Evolutionary conservation across 148 eudicot species (phyloP), one percentile per base, ranked within the genome.

Genomic region (Rhododendron mucronatum): DNA sequence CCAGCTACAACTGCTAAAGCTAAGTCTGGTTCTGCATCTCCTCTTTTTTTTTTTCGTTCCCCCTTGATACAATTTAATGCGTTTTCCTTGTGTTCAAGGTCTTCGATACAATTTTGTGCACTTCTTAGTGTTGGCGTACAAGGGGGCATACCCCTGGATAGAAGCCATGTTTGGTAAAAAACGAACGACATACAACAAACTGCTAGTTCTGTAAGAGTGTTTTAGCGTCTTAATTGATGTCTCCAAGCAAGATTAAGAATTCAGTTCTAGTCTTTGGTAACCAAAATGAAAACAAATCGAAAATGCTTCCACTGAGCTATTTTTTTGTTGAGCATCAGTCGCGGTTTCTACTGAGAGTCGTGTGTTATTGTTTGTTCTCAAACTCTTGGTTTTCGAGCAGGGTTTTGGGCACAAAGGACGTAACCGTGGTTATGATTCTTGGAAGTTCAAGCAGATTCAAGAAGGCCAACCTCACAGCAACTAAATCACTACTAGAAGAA

Each of bases 361-460:
- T 37, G 35, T 57, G 48, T 65, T 81, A 21, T 57, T 41, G 21
- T 18, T 30, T 67, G 50, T 20, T 53, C 57, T 73, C 76, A 39
- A 37, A 20, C 48, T 14, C 18, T n/a, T 50, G 28, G 57, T 88
- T 87, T 10, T 78, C 20, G 63, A 76, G 85, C 91, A 93, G 96
- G 30, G 76, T 82, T 20, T 86, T 90, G 10, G 88, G 53, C 83
- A 61, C 78, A 16, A 85, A 85, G 84, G 67, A 77, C 47, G 35
- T 89, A 85, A 41, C 90, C 28, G 65, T 95, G 88, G 86, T 88
- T 28, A 81, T 83, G 44, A 84, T 95, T 86, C 87, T 94, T 2
- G 89, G 91, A 92, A 90, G 94, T 85, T 95, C 98, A 20, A 90
- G 88, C 59, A 85, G 94, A 88, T 95, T 89, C 92, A 95, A 90